These are phyloP conservation scores for Rhodotorula kratochvilovae DNA, from an alignment of 768 basidiomycete species.

Conservation along the genomic window DNA sequence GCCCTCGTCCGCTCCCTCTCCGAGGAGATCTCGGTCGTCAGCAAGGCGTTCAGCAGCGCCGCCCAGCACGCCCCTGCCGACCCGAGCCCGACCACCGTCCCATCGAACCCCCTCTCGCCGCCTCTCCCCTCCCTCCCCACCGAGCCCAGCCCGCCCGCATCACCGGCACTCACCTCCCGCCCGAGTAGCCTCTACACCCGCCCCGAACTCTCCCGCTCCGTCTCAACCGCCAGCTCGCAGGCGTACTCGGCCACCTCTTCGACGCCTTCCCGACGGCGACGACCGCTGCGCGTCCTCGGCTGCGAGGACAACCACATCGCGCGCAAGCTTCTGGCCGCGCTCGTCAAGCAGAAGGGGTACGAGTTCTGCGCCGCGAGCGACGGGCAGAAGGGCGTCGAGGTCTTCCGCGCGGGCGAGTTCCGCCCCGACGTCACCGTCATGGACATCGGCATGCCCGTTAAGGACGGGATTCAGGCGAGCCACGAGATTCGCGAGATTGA, in stretches of 20 bases:
- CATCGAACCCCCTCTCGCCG: background rate
- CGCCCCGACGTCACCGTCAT: constrained; percentile 6
- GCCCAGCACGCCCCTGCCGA: background rate
- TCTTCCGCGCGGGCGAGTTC: background rate
- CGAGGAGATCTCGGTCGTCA: background rate
- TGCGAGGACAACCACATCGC: constrained; percentile 8
- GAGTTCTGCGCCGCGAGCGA: background rate
- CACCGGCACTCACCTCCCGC: background rate
- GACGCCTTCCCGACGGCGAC: background rate
- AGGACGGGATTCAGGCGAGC: background rate
- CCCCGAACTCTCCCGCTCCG: background rate
- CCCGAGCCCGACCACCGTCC: background rate
- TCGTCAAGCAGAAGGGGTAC: background rate
- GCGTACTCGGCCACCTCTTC: background rate
- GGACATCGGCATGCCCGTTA: constrained; percentile 7
- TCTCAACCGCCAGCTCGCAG: background rate
- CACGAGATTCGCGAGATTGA: background rate
- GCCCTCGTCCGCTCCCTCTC: background rate
- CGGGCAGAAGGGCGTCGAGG: background rate
- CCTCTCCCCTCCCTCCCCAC: no score
- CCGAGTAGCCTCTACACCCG: background rate
- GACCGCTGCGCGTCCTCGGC: background rate
- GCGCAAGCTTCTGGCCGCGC: background rate
- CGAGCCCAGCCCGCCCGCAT: background rate
- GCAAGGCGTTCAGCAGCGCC: background rate